Conservation (phyloP, 2,329 filamentous ascomycete genomes). For the Pseudogymnoascus sp. region DNA sequence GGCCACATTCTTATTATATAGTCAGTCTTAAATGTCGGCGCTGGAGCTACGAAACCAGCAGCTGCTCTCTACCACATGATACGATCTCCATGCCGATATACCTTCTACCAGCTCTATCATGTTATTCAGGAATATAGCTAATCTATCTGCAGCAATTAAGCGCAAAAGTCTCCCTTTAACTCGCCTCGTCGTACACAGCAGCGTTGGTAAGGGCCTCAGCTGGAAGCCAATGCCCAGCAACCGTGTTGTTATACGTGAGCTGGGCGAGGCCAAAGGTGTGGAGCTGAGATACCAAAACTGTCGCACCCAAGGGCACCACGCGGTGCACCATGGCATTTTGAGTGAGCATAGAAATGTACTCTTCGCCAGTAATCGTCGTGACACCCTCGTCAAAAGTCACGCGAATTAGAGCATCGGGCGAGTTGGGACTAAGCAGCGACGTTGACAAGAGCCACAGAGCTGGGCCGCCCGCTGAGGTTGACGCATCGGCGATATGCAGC, state of each 20-base stretch:
- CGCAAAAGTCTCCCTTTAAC: neutral
- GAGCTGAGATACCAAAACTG: slow-evolving; percentile 10
- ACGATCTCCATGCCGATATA: neutral
- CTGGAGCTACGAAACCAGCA: neutral
- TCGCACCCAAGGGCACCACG: slow-evolving; percentile 3
- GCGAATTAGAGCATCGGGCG: slow-evolving; percentile 1
- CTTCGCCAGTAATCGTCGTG: neutral
- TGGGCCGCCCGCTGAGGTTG: slow-evolving; percentile 7
- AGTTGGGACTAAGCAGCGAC: slow-evolving; percentile 5
- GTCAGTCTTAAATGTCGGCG: neutral
- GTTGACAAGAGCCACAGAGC: slow-evolving; percentile 10
- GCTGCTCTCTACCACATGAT: neutral
- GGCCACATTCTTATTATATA: neutral
- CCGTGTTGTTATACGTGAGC: slow-evolving; percentile 7
- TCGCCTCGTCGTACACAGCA: slow-evolving; percentile 5
- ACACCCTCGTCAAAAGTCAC: slow-evolving; percentile 8
- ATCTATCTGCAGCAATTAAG: neutral
- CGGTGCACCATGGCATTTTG: slow-evolving; percentile 10
- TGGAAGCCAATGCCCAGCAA: neutral
- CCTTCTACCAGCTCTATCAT: neutral
- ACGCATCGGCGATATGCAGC: slow-evolving; percentile 9
- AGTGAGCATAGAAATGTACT: slow-evolving; percentile 11
- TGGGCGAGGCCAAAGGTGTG: slow-evolving; percentile 7
- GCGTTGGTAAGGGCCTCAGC: neutral
- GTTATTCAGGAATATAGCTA: neutral